Evolutionary conservation across 306 rosid genomes (phyloP), one percentile per base, ranked within the genome.

Genomic region (Pterocarpus macrocarpus): DNA sequence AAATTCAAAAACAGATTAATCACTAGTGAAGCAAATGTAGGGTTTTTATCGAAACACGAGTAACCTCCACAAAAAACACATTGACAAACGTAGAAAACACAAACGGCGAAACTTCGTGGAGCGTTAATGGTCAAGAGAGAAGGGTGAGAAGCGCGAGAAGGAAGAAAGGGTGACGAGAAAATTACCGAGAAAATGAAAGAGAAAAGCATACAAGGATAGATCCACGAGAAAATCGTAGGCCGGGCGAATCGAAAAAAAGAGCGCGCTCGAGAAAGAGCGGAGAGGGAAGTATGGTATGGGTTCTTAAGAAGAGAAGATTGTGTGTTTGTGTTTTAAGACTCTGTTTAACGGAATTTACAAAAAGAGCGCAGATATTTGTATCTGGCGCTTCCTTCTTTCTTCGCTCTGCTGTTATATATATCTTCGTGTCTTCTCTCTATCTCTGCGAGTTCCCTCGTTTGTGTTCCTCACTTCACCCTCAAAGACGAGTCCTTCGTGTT

Each of bases 1-100:
- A 77, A 69, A 68, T 88, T 82, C 84, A 77, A 38, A 59, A 67
- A 32, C n/a, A 55, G 57, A 43, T 35, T 30, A 8, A 69, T 86
- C 77, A 88, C 13, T 80, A 58, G 65, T 55, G 69, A 75, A 50
- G 64, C 78, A 84, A 85, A 90, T 89, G 94, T 87, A 85, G 92
- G 91, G 91, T 86, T 88, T 82, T 82, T 22, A 72, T 41, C 74
- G 63, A 66, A 75, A 66, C 75, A 53, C 49, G 30, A 53, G 59
- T 32, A 34, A 44, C 75, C 75, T 81, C 55, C 28, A 22, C 76
- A 10, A 11, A 47, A 2, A 43, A 35, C 49, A 58, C 41, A 78
- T 70, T 64, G 64, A 39, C 82, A 39, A 80, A 45, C 77, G 77
- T 55, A 32, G 32, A 70, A 56, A 75, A 83, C 65, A 32, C 13